Evolutionary conservation across 805 yeast species (phyloP), one percentile per base, ranked within the genome.

Genomic region (Sugiyamaella americana): DNA sequence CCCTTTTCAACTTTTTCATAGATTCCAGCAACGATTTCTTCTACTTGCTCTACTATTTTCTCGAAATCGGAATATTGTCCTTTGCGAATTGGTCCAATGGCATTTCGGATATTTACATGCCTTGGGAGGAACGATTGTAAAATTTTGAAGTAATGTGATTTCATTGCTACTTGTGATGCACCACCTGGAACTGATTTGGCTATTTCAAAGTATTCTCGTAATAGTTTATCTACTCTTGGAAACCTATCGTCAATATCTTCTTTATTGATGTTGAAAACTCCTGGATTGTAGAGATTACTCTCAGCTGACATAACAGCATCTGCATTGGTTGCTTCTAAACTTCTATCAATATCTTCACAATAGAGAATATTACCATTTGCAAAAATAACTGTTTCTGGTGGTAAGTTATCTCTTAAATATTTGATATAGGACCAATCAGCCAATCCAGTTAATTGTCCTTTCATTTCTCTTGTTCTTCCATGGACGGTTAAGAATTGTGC

Each of bases 231-330:
- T 4, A 91, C 89, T 49, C 98, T 73, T 11, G 96, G 95, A 58
- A 79, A 88, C 48, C 79, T 83, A 53, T 68, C 78, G 18, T 85
- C 87, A 24, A 64, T 63, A 5, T 71, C 66, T 1, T 47, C 45
- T 16, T 50, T 47, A 19, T 34, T 44, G n/a, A 45, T 2, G 75
- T 66, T 61, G 62, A 93, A 91, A 1, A 89, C 79, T 4, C 95
- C 97, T 0, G 99, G 99, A 58, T 93, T 93, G 66, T 82, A 85
- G 30, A 93, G 69, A 59, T 88, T 88, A 1, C 96, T 96, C 64
- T 93, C 99, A 1, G 98, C 98, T 37, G 94, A 82, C 98, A 93
- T 93, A 16, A 93, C 93, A 0, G 88, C 96, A 66, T 93, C 97
- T 53, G 93, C 84, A 0, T 67, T 69, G 3, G 87, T 78, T 5